phyloP scores from a whole-genome alignment of 208 protist genomes.

The Trypanosoma boissoni region DNA sequence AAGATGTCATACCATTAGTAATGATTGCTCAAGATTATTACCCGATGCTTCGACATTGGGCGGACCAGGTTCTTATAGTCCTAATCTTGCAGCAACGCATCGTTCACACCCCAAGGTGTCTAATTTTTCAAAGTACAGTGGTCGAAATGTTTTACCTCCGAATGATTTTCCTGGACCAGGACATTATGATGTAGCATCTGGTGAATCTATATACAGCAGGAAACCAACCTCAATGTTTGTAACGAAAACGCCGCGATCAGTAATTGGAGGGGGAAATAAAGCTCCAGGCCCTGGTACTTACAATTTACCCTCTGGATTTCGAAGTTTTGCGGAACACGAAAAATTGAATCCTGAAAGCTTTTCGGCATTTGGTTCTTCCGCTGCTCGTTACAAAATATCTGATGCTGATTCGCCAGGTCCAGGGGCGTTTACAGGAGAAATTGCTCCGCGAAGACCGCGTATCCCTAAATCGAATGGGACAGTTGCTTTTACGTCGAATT shows the following conservation, averaged over 20 bases:
- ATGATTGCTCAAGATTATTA: neutral
- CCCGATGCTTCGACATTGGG: neutral
- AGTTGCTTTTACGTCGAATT: constrained; percentile 51
- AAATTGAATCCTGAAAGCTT: constrained; percentile 32
- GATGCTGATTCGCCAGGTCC: constrained; percentile 53
- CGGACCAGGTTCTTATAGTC: constrained; percentile 58
- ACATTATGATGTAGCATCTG: constrained; percentile 45
- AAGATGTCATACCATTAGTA: constrained; percentile 11
- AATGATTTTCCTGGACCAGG: constrained; percentile 66
- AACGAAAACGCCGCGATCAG: constrained; percentile 50
- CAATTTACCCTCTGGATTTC: constrained; percentile 34
- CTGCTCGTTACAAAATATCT: constrained; percentile 33
- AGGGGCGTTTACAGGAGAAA: constrained; percentile 68
- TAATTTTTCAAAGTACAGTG: constrained; percentile 61
- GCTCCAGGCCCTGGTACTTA: constrained; percentile 78
- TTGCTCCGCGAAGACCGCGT: constrained; percentile 59
- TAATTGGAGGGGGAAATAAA: constrained; percentile 14
- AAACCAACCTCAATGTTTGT: constrained; percentile 86
- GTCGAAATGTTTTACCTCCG: constrained; percentile 21
- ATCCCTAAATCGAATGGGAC: constrained; percentile 26
- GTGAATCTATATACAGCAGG: constrained; percentile 25
- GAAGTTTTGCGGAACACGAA: constrained; percentile 19
- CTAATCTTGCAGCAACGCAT: constrained; percentile 36
- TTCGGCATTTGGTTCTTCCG: constrained; percentile 65
- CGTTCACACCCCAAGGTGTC: constrained; percentile 43